Evolutionary conservation across 1,284 basidiomycete species (phyloP).

Genomic region (Athelia psychrophila): DNA sequence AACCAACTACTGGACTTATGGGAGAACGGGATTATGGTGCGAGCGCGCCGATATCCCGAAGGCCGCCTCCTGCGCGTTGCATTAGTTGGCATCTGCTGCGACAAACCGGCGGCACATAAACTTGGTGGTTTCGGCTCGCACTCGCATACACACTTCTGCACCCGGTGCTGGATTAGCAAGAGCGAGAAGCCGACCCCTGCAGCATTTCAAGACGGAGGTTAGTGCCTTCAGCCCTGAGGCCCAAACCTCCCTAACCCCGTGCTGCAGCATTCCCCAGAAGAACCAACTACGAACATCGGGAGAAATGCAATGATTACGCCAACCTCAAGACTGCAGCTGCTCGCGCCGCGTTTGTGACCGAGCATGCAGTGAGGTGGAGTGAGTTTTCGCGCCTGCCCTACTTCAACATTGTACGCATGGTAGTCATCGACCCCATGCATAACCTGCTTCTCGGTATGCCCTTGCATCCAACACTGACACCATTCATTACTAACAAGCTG

Average conservation of each 20-base stretch:
- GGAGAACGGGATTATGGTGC: slow-evolving; percentile 19
- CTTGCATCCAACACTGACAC: too few relatives aligned
- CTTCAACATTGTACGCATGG: slow-evolving; percentile 3
- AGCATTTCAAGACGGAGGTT: not conserved
- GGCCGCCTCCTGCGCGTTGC: slow-evolving; percentile 26
- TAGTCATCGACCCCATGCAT: slow-evolving; percentile 9
- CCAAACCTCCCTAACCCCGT: not conserved
- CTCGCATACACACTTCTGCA: slow-evolving; percentile 28
- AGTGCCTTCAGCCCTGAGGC: not conserved
- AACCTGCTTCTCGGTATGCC: slow-evolving; percentile 7
- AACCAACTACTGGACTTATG: slow-evolving; percentile 29
- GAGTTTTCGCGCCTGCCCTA: slow-evolving; percentile 5
- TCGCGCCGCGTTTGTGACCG: slow-evolving; percentile 5
- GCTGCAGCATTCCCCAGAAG: not conserved
- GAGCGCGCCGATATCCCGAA: slow-evolving; percentile 13
- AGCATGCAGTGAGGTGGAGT: not conserved
- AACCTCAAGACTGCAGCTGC: not conserved
- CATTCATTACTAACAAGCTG: too few relatives aligned
- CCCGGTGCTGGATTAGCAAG: slow-evolving; percentile 26
- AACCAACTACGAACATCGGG: not conserved
- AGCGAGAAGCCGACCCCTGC: slow-evolving; percentile 9
- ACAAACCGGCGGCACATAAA: slow-evolving; percentile 35
- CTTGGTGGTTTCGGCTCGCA: slow-evolving; percentile 30
- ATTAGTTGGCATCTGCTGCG: slow-evolving; percentile 28
- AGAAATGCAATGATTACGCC: slow-evolving; percentile 1